Evolutionary conservation across 495 filamentous ascomycete genomes (phyloP), one percentile per base, ranked within the genome.

Genomic region (Penicillium psychrofluorescens): DNA sequence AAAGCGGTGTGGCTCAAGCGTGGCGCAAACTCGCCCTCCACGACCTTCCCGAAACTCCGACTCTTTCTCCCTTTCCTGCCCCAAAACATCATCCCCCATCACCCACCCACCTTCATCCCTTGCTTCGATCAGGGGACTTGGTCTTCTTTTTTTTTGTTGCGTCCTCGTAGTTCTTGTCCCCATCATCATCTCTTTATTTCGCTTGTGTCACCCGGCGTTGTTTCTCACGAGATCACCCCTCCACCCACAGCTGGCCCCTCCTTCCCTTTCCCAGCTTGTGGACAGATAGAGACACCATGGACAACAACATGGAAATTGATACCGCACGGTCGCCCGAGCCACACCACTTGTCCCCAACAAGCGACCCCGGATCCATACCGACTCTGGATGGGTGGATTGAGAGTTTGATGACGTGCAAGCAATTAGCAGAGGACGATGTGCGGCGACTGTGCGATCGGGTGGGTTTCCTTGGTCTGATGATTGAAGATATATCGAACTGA

Each of bases 331-430:
- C 83, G 51, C 86, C 90, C 49, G 82, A 94, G 58, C 86, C 90
- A 49, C 79, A 90, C 62, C 73, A 77, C 53, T 68, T 88, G 56
- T 76, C 84, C 41, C 80, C 85, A 50, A 72, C 77, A 15, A 75
- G 80, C 38, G 94, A 97, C 65, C 83, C 94, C 8, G 78, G 87
- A 30, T 85, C 89, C 45, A 92, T 95, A 70, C 84, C 89, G 31
- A 94, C 90, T 31, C 71, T 97, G 33, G 92, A 98, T 66, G 89
- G 91, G 51, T 98, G 92, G 92, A 98, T 98, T 62, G 90, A 95
- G 74, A 92, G 78, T 68, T 72, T 98, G 71, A 98, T 98, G 92
- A 84, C 71, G 62, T 98, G 92, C 83, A 98, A 98, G 69, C 94
- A 96, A 75, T 76, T 98, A 66, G 79, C 86, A 42, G 92, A 98